Evolutionary conservation across 2,329 filamentous ascomycete species (phyloP), one percentile per base, ranked within the genome.

Genomic region (Tolypocladium ovalisporum): DNA sequence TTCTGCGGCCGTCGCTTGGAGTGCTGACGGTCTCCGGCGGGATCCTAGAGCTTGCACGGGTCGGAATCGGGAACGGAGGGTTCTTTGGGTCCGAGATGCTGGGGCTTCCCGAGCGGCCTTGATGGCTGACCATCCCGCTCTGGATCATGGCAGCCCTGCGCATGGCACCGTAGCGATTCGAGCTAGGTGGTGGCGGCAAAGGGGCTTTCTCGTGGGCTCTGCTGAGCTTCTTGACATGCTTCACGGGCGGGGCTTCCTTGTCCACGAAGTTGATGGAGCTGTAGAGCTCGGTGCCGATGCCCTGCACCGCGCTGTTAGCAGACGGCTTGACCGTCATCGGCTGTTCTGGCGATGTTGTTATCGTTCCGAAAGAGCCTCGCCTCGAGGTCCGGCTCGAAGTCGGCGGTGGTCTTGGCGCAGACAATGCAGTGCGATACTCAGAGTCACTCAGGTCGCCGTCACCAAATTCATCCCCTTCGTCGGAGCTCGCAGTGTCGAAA

Each of bases 21-120:
- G 78, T 76, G 68, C 88, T 91, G 54, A 81, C 76, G 62, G 81
- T 86, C 59, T 85, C 72, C 0, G 84, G 82, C 27, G 86, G 80
- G 65, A 87, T 86, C 59, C 91, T 84, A 7, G 92, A 99, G 71
- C 93, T 97, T 35, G 90, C 89, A 57, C 94, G 81, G 3, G 86
- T 87, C 0, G 94, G 94, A 8, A 99, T 96, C 0, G 94, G 92
- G 75, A 96, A 97, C 0, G 94, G 94, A 34, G 94, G 92, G 55
- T 83, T 78, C 35, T 70, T 74, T 56, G 75, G 60, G 59, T 84
- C 90, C 54, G 76, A 79, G 56, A 84, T 72, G 68, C 80, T 90
- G 53, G 87, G 85, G 66, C 84, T 90, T 59, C 82, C 76, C 12
- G 86, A 78, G 39, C 83, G 81, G 52, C 78, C 75, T 58, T 80